These are phyloP conservation scores for Globisporangium echinulatum DNA, from an alignment of 352 stramenopile genomes.

Conservation along the genomic window DNA sequence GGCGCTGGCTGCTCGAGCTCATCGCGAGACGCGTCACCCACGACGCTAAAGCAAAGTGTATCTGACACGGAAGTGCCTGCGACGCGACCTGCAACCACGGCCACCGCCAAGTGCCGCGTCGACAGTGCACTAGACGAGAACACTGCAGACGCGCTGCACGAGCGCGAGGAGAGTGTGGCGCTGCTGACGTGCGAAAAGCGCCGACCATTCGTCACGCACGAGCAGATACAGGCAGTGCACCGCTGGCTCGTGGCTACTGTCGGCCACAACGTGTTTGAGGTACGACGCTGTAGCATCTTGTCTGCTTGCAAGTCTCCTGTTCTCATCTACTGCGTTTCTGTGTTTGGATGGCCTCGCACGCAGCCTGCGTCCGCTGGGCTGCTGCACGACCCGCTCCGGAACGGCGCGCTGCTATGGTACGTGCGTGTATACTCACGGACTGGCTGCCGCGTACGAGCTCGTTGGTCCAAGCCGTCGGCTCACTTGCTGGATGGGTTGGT, in stretches of 20 bases:
- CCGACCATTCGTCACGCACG: constrained; percentile 19
- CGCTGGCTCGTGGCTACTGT: constrained; percentile 15
- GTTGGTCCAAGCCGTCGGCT: background rate
- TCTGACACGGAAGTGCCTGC: too few relatives aligned
- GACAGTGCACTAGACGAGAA: background rate
- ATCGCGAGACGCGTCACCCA: background rate
- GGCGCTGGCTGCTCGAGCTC: background rate
- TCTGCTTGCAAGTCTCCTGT: background rate
- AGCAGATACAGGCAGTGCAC: constrained; percentile 21
- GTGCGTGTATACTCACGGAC: background rate
- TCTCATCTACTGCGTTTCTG: background rate
- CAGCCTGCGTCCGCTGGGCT: background rate
- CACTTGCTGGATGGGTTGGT: too few relatives aligned
- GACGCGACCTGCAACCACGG: too few relatives aligned
- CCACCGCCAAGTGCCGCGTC: background rate
- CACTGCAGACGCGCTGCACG: background rate
- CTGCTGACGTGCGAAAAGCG: constrained; percentile 3
- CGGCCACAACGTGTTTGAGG: constrained; percentile 8
- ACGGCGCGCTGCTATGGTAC: constrained; percentile 14
- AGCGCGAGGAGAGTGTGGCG: background rate
- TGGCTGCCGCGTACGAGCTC: background rate
- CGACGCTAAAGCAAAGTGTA: too few relatives aligned
- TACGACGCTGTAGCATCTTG: constrained; percentile 3
- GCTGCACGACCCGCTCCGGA: constrained; percentile 15
- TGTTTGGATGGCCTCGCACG: background rate